A percentile compares a stretch with the other conserved stretches of the same genome.
These are phyloP conservation scores for Alliaria petiolata DNA, from an alignment of 345 rosid species.

Conservation along the genomic window DNA sequence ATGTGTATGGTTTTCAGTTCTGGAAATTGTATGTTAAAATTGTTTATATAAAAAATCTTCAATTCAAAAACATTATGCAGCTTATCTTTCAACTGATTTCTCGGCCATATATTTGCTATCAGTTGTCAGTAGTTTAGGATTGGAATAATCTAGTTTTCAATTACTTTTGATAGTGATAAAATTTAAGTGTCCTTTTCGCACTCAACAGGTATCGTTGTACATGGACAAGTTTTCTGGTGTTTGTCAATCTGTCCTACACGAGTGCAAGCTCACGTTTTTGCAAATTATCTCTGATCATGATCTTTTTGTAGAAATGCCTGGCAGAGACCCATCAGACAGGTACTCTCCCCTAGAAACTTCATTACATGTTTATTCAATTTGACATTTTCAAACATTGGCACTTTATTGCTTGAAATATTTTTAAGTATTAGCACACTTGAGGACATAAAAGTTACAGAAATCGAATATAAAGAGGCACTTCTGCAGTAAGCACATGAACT, in stretches of 20 bases:
- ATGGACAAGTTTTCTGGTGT: slow-evolving; percentile 99
- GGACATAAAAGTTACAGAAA: slow-evolving; percentile 4
- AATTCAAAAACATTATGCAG: background rate
- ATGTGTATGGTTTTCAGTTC: background rate
- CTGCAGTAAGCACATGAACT: slow-evolving; percentile 4
- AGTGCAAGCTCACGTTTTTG: slow-evolving; percentile 93
- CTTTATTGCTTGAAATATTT: background rate
- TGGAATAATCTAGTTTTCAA: background rate
- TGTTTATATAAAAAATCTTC: background rate
- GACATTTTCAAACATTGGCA: background rate
- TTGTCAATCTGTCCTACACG: slow-evolving; percentile 91
- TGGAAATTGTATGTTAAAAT: slow-evolving; percentile 3
- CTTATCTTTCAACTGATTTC: slow-evolving; percentile 14
- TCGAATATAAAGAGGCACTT: slow-evolving; percentile 8
- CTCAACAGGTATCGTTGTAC: slow-evolving; percentile 86
- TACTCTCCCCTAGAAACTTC: slow-evolving; percentile 22
- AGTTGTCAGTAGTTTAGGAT: slow-evolving; percentile 5
- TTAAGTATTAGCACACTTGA: background rate
- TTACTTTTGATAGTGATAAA: slow-evolving; percentile 4
- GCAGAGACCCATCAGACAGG: slow-evolving; percentile 99
- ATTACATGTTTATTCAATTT: background rate
- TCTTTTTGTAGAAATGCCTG: slow-evolving; percentile 99
- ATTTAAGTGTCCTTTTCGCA: background rate
- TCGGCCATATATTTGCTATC: background rate
- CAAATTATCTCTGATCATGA: slow-evolving; percentile 98